Evolutionary conservation across 192 early-diverging fungal species (phyloP), one percentile per base, ranked within the genome.

Genomic region (Backusella sp.): DNA sequence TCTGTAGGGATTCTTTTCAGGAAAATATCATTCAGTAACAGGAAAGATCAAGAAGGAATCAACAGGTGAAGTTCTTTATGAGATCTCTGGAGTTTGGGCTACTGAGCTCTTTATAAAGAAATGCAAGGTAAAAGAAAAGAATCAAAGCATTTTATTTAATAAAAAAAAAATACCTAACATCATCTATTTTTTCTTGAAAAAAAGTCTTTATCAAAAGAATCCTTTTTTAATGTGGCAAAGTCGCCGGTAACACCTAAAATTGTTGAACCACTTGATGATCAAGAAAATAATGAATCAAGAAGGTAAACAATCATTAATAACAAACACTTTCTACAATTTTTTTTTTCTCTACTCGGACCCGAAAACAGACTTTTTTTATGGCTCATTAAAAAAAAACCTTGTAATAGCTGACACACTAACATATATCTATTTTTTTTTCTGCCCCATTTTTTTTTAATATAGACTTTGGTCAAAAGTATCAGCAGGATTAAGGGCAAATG

Each of bases 61-160:
- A 5, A 91, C 92, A n/a, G 88, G 87, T 8, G 91, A 97, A 77
- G 80, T 77, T 0, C 82, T 98, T 41, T 94, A 91, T 74, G 92
- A 92, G n/a, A 90, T 98, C 68, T 84, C 84, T n/a, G 97, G 97
- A 34, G 92, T 92, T 76, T 99, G 97, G 97, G 90, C 92, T 21
- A 90, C 91, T 21, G 82, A 86, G 34, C 90, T 95, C 36, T 87
- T 87, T 36, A 84, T 89, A 44, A 85, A 85, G 67, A 89, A 73
- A 74, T 8, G n/a, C 35, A 70, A 74, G 56, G 37, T 70, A 42
- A n/a, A 14, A 35, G 32, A 32, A 32, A 32, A 32, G 32, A 39
- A 12, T 39, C 37, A 39, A 39, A 39, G 37, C 9, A 7, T 12
- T 11, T 23, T 36, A 11, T 3, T 0, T 32, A 32, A 32, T 32